Conservation (phyloP, 2,329 filamentous ascomycete genomes). For the Neofusicoccum cordaticola region DNA sequence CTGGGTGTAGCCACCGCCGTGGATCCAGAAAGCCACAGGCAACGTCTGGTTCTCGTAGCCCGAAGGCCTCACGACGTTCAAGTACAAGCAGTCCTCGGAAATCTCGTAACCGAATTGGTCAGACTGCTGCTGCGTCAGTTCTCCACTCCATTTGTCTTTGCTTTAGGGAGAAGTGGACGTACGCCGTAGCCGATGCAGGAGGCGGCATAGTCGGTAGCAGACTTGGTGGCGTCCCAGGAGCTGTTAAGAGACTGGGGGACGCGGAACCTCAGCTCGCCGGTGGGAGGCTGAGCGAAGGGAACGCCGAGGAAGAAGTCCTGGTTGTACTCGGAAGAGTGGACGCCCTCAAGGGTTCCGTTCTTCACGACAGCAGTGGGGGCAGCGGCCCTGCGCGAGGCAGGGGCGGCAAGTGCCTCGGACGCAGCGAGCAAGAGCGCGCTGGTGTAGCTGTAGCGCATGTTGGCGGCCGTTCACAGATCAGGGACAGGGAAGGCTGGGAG, state of each 20-base stretch:
- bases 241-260: conserved; percentile 50
- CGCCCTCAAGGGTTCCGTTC: conserved; percentile 44
- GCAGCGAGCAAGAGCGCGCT: conserved; percentile 6
- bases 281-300: conserved; percentile 57
- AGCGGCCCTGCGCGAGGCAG: not conserved
- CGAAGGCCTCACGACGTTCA: conserved; percentile 60
- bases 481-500: not conserved
- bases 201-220: conserved; percentile 42
- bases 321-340: conserved; percentile 39
- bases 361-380: conserved; percentile 37
- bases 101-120: conserved; percentile 24
- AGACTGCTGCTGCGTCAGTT: not conserved
- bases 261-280: conserved; percentile 53
- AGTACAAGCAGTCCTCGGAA: conserved; percentile 59
- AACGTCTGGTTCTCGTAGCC: conserved; percentile 45
- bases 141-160: not conserved
- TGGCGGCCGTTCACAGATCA: not conserved
- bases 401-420: conserved; percentile 1
- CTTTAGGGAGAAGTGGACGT: not conserved
- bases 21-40: conserved; percentile 62
- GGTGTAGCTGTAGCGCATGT: conserved; percentile 6
- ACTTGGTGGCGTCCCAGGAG: conserved; percentile 38
- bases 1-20: conserved; percentile 45
- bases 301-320: conserved; percentile 51
- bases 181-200: conserved; percentile 42